Base-by-base conservation (phyloP, 768 basidiomycete species). In the Panaeolus cyanescens region DNA sequence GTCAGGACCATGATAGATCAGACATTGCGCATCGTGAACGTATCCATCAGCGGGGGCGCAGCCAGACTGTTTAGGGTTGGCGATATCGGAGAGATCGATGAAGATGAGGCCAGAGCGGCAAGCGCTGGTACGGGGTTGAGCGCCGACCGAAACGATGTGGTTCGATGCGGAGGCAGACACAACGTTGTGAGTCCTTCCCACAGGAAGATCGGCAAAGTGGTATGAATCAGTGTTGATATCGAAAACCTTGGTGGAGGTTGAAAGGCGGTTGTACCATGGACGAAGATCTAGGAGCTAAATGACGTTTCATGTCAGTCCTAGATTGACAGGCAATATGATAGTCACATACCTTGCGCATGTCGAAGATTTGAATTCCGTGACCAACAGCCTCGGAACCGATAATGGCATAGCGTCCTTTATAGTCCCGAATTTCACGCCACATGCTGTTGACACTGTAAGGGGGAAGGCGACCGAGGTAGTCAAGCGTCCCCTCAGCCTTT, bases 21-120 rank as follows among this genome's bases (percentile, higher is more conserved):
- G 61, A 64, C 72, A 73, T 36, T 74, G 73, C 1, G 73, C 73
- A 59, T 73, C 72, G 54, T 73, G 72, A 5, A 73, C 72, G 53
- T 73, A 73, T 40, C 72, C 72, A 60, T 73, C 72, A 15, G 67
- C 66, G 13, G 50, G 61, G 20, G 67, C 65, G 54, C 57, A 68
- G 4, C 72, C 72, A 17, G 58, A 61, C 17, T 62, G 37, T 28
- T 63, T 67, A 1, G 72, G 72, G 20, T 68, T 69, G 1, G 67
- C 50, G 8, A 71, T 71, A 50, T 73, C 68, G 12, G 62, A 59
- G 15, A 72, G 59, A 34, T 73, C 72, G n/a, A 73, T 66, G 65
- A 73, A 72, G 56, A 73, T 68, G 55, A 73, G 61, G 13, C 72
- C 72, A 3, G 66, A 40, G 54, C 59, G 62, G 56, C 65, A 73